Evolutionary conservation across 1,284 basidiomycete genomes (phyloP).

Genomic region (Sanghuangporus sanghuang): DNA sequence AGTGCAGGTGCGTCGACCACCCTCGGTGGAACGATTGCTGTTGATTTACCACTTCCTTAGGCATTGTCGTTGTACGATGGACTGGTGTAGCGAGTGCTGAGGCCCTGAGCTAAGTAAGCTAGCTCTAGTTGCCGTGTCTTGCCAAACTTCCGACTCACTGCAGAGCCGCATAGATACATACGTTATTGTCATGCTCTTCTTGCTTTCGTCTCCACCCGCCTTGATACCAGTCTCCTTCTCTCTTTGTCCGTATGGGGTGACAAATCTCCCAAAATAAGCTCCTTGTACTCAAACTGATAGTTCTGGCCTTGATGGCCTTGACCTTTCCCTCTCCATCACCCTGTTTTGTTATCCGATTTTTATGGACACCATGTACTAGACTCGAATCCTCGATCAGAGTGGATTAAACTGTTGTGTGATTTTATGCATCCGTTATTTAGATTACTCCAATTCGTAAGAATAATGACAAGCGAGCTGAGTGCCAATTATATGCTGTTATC

Average conservation of each 20-base stretch:
- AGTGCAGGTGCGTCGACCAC: constrained; percentile 66
- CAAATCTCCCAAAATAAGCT: neutral
- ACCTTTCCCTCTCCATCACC: neutral
- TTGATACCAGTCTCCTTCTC: neutral
- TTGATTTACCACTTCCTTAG: constrained; percentile 21
- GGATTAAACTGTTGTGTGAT: no score
- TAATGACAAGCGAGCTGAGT: no score
- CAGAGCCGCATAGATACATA: neutral
- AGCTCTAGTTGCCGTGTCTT: neutral
- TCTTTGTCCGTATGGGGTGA: neutral
- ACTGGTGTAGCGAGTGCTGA: constrained; percentile 31
- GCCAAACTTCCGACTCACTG: neutral
- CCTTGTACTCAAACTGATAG: neutral
- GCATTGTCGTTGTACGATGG: constrained; percentile 47
- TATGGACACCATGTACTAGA: no score
- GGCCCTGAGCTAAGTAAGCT: neutral
- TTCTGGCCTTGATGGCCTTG: neutral
- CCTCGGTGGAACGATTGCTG: neutral
- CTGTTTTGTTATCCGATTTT: no score
- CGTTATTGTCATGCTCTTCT: neutral
- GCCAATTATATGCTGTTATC: no score
- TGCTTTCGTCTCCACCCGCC: neutral
- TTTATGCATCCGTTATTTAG: neutral
- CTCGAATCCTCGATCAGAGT: no score
- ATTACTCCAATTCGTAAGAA: neutral